Percentiles rank a stretch among this genome's conserved stretches.
Conservation (phyloP, 2,329 filamentous ascomycete genomes). For the Botryotinia globosa region DNA sequence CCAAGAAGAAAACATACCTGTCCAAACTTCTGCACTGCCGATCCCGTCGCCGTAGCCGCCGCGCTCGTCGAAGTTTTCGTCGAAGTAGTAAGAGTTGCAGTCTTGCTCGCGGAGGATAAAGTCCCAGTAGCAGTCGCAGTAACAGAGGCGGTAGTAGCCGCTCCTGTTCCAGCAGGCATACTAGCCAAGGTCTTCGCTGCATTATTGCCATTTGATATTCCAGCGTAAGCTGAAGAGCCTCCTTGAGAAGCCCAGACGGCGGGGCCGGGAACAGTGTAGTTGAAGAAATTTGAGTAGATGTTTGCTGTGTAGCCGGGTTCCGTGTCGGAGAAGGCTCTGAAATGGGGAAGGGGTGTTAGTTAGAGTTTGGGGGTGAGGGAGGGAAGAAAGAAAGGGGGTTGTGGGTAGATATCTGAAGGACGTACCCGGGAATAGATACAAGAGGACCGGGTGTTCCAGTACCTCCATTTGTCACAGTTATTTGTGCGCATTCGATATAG, state of each 20-base stretch:
- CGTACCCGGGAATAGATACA: slow-evolving; percentile 34
- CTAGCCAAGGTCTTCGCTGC: slow-evolving; percentile 3
- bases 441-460: slow-evolving; percentile 32
- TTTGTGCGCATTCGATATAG: slow-evolving; percentile 37
- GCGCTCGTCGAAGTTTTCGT: background rate
- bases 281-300: slow-evolving; percentile 35
- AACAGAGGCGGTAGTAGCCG: background rate
- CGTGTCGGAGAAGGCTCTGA: background rate
- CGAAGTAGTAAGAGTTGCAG: background rate
- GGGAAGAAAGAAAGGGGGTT: too few species aligned
- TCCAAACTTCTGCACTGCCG: slow-evolving; percentile 21
- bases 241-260: slow-evolving; percentile 31
- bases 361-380: slow-evolving; percentile 2
- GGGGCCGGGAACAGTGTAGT: slow-evolving; percentile 36
- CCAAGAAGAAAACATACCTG: slow-evolving; percentile 20
- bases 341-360: slow-evolving; percentile 6
- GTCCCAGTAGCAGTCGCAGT: background rate
- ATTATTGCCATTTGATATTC: background rate
- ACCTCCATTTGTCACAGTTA: slow-evolving; percentile 34
- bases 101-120: background rate
- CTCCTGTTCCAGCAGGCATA: background rate
- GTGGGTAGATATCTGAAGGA: background rate
- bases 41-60: background rate
- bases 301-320: slow-evolving; percentile 30
- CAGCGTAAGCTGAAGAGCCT: background rate